phyloP scores from a whole-genome alignment of 2,329 filamentous ascomycete species.

The Fusarium virguliforme region DNA sequence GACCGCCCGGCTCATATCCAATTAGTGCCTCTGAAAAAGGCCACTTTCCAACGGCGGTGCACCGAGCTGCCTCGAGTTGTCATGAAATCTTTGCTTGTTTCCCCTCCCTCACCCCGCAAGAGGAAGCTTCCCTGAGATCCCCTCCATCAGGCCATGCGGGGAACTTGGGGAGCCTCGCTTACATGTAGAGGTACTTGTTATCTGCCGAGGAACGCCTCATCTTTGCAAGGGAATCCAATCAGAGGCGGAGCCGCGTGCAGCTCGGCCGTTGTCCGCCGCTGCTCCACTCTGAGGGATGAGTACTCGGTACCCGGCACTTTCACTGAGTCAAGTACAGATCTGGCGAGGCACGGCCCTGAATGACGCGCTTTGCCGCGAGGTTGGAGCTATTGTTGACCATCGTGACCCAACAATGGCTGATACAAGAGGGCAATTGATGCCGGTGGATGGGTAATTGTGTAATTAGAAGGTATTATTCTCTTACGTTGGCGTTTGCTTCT shows the following conservation, averaged over 20 bases:
- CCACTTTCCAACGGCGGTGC: background rate
- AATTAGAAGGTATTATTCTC: background rate
- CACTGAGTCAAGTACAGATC: slow-evolving; percentile 44
- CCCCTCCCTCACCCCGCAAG: background rate
- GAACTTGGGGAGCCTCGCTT: slow-evolving; percentile 13
- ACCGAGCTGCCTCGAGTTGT: slow-evolving; percentile 11
- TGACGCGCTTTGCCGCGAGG: slow-evolving; percentile 3
- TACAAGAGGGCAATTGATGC: slow-evolving; percentile 2
- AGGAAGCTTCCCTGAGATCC: background rate
- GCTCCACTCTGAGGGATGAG: background rate
- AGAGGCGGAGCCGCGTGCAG: slow-evolving; percentile 2
- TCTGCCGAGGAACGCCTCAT: slow-evolving; percentile 25
- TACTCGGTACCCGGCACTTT: slow-evolving; percentile 20
- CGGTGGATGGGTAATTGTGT: background rate
- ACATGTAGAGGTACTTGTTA: slow-evolving; percentile 27
- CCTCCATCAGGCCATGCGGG: slow-evolving; percentile 31
- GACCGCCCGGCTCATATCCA: background rate
- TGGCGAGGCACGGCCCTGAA: background rate
- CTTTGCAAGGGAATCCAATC: background rate
- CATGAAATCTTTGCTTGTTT: background rate
- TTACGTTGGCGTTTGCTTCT: background rate
- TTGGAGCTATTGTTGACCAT: background rate
- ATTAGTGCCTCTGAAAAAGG: slow-evolving; percentile 25
- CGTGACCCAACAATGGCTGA: background rate
- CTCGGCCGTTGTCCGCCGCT: slow-evolving; percentile 1